Conservation (phyloP, 2,329 filamentous ascomycete genomes). For the Pseudogymnoascus sp. region DNA sequence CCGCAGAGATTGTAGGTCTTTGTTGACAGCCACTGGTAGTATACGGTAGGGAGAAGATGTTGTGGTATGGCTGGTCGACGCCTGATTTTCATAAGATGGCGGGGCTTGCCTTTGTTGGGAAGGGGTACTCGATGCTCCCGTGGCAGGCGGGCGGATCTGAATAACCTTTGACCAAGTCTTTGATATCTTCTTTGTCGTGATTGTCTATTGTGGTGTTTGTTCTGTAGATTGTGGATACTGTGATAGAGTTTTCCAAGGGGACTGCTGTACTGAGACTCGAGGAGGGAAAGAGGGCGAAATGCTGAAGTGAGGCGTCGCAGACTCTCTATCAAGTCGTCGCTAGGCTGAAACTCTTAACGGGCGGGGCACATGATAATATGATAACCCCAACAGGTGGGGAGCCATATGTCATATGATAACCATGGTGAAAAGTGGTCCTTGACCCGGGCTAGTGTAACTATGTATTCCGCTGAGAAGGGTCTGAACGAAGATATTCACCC, state of each 20-base stretch:
- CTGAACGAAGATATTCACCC: not conserved
- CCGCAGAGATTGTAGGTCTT: constrained; percentile 14
- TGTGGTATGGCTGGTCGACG: not conserved
- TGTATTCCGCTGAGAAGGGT: not conserved
- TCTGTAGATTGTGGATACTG: not conserved
- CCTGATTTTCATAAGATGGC: not conserved
- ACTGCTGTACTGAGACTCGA: not conserved
- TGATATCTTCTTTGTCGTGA: not conserved
- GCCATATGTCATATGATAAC: not conserved
- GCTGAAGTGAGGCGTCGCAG: not conserved
- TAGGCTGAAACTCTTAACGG: not conserved
- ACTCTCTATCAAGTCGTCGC: not conserved
- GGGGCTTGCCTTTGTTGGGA: not conserved
- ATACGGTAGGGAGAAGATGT: constrained; percentile 9
- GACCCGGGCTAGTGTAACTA: not conserved
- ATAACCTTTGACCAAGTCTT: not conserved
- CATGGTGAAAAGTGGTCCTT: not conserved
- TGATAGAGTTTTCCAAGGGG: not conserved
- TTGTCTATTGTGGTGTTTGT: not conserved
- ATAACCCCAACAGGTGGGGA: not conserved
- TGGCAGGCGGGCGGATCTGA: not conserved
- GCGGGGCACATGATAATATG: not conserved
- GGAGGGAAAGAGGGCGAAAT: not conserved
- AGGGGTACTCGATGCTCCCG: not conserved
- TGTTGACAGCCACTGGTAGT: constrained; percentile 15